Evolutionary conservation across 192 early-diverging fungal genomes (phyloP).

Genomic region (Linnemannia schmuckeri): DNA sequence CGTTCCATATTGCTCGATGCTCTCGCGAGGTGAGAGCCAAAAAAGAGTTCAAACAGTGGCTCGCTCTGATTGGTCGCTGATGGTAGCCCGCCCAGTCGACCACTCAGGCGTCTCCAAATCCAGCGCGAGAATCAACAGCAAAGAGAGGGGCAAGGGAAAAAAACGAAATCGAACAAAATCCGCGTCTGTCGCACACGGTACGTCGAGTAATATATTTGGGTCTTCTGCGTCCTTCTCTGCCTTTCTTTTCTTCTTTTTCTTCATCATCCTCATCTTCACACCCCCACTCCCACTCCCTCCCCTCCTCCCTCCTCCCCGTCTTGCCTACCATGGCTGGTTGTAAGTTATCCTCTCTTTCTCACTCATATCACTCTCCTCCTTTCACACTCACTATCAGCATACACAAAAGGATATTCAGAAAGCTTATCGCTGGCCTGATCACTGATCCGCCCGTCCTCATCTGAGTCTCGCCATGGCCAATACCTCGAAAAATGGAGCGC

Average conservation of each 20-base stretch:
- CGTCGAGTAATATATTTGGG: background rate
- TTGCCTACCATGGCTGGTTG: constrained; percentile 50
- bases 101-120: constrained; percentile 1
- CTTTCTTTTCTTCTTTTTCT: constrained; percentile 14
- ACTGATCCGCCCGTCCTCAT: background rate
- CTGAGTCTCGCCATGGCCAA: background rate
- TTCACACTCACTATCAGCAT: background rate
- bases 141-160: background rate
- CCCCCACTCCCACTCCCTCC: background rate
- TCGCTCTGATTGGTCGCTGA: constrained; percentile 35
- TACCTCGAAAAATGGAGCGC: background rate
- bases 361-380: background rate
- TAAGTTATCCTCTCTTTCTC: constrained; percentile 29
- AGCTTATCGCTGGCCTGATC: background rate
- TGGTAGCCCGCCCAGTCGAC: background rate
- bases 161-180: background rate
- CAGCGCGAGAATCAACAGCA: background rate
- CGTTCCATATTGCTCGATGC: too few species aligned
- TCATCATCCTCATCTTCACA: constrained; percentile 24
- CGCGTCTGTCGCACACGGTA: constrained; percentile 13
- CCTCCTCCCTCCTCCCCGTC: constrained; percentile 9
- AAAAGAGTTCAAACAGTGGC: constrained; percentile 28
- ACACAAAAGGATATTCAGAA: background rate
- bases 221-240: constrained; percentile 12
- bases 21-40: background rate